Percentiles rank a stretch among this genome's conserved stretches.
These are phyloP conservation scores for Bretschneidera sinensis DNA, from an alignment of 345 rosid genomes.

Conservation along the genomic window DNA sequence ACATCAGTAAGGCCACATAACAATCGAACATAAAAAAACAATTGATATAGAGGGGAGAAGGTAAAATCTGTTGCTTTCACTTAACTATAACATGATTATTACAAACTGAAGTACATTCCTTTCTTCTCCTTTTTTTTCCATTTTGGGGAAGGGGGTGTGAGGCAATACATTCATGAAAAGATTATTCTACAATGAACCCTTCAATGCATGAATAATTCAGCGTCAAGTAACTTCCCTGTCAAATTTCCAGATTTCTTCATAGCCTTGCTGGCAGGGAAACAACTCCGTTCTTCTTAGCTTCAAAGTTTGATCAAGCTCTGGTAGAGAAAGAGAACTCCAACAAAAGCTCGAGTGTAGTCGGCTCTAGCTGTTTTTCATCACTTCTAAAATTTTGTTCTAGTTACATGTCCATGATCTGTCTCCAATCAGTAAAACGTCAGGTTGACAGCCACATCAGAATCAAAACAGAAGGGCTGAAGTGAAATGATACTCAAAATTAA, in stretches of 20 bases:
- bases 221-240: no score
- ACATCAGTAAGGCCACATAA: no score
- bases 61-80: no score
- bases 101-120: no score
- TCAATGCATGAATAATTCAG: no score
- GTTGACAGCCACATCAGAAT: not conserved
- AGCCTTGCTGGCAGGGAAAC: not conserved
- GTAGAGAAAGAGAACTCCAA: not conserved
- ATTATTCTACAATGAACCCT: no score
- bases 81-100: no score
- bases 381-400: not conserved
- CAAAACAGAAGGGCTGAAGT: not conserved
- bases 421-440: not conserved
- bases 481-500: not conserved
- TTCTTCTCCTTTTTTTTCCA: no score
- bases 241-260: not conserved
- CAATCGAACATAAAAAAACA: no score
- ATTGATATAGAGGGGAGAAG: no score
- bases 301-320: not conserved
- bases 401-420: not conserved
- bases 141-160: no score
- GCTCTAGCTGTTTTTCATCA: not conserved
- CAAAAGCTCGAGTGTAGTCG: not conserved
- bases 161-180: no score
- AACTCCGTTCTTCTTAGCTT: not conserved